Percentiles rank a stretch among this genome's conserved stretches.
phyloP scores from a whole-genome alignment of 2,329 filamentous ascomycete species.

The Venturia nashicola region DNA sequence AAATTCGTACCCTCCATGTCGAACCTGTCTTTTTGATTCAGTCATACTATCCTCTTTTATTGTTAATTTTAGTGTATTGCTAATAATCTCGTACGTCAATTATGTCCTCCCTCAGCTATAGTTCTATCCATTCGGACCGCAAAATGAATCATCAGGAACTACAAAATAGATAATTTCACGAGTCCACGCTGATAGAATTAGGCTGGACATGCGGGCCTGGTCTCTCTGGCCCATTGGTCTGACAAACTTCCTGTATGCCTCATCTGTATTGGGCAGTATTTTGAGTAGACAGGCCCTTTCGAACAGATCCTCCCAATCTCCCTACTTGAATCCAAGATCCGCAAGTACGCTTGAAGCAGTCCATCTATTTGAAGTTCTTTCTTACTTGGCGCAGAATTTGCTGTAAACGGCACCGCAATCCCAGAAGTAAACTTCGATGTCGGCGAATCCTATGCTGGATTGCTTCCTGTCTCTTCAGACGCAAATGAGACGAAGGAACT shows the following conservation, averaged over 20 bases:
- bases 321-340: background rate
- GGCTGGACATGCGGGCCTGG: background rate
- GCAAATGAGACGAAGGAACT: conserved; percentile 30
- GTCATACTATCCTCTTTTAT: no score
- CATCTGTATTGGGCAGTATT: background rate
- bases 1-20: no score
- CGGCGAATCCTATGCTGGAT: conserved; percentile 31
- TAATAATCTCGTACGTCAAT: no score
- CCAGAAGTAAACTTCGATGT: conserved; percentile 37
- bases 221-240: background rate
- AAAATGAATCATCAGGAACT: no score
- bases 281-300: background rate
- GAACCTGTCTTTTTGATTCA: no score
- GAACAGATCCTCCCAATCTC: background rate
- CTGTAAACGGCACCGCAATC: conserved; percentile 25
- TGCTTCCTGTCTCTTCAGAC: conserved; percentile 38
- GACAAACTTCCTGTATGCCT: background rate
- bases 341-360: background rate
- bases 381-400: conserved; percentile 17
- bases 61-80: no score
- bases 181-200: background rate
- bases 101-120: no score
- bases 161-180: no score
- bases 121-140: no score
- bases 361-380: background rate